phyloP scores from a whole-genome alignment of 805 yeast species.

The Hyphopichia homilentoma region DNA sequence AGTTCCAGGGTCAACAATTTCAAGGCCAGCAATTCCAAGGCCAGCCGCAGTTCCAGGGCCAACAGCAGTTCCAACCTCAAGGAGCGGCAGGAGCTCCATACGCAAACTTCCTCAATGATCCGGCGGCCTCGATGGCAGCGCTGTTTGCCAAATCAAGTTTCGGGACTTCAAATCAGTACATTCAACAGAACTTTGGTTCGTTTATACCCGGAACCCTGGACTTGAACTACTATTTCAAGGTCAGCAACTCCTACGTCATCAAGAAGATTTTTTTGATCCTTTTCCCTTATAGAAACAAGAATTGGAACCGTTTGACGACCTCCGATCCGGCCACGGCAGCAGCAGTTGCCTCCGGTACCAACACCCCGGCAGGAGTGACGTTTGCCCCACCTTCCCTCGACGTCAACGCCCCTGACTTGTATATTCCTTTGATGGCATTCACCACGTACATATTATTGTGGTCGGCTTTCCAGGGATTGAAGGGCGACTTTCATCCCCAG shows the following conservation, averaged over 20 bases:
- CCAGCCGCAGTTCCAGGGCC: conserved; percentile 12
- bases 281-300: conserved; percentile 81
- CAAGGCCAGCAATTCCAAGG: conserved; percentile 35
- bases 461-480: conserved; percentile 80
- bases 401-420: conserved; percentile 92
- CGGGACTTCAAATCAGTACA: conserved; percentile 72
- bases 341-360: conserved; percentile 22
- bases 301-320: conserved; percentile 64
- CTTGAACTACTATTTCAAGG: conserved; percentile 85
- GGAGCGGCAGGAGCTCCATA: conserved; percentile 7
- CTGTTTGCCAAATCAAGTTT: conserved; percentile 87
- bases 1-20: conserved; percentile 32
- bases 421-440: conserved; percentile 91
- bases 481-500: conserved; percentile 91
- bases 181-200: conserved; percentile 65
- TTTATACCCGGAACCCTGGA: conserved; percentile 49
- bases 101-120: conserved; percentile 62
- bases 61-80: conserved; percentile 12
- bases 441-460: conserved; percentile 81
- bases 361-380: conserved; percentile 20
- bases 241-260: conserved; percentile 81
- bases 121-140: conserved; percentile 78
- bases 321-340: conserved; percentile 12
- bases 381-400: conserved; percentile 82
- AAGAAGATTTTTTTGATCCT: conserved; percentile 68